Evolutionary conservation across 2,329 filamentous ascomycete species (phyloP), one percentile per base, ranked within the genome.

Genomic region (Cordyceps cateniannulata): DNA sequence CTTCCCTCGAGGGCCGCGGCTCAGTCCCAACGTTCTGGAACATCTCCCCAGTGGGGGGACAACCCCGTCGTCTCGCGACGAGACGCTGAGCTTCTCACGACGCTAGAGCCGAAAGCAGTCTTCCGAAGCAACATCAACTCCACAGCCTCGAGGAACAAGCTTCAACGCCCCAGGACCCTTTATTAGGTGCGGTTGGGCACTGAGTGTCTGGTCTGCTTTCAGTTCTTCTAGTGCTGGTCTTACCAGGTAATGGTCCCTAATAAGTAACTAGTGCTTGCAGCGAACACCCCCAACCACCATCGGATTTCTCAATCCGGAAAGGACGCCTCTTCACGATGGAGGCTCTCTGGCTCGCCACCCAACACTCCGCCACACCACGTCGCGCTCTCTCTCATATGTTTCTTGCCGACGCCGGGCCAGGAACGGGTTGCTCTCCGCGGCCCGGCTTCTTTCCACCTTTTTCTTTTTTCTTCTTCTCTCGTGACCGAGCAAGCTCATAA

Each of bases 241-340:
- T n/a, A n/a, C n/a, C n/a, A n/a, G n/a, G n/a, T n/a, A n/a, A n/a
- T n/a, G n/a, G n/a, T n/a, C n/a, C n/a, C n/a, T n/a, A n/a, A n/a
- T n/a, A n/a, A n/a, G n/a, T n/a, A n/a, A n/a, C 29, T 38, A 22
- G 54, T 40, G 24, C 18, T 59, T 25, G 45, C 32, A 44, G 47
- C 47, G 20, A 59, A 12, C 47, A 47, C 56, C 55, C n/a, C 53
- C 47, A 59, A 56, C 59, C 59, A 50, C 59, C 61, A 63, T 61
- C 48, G 63, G 59, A 52, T 64, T 64, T 50, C 63, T 62, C 38
- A 59, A 61, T 62, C 52, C 57, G 62, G 63, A 25, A 62, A 64
- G 16, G 54, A 62, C 55, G 52, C 58, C 62, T 48, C 53, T 64
- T 61, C 63, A 64, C 63, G 62, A 61, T 60, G 52, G 25, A 61